Percentiles rank a stretch among this genome's conserved stretches.
Evolutionary conservation across 495 filamentous ascomycete species (phyloP).

Genomic region (Chaetomidium leptoderma): DNA sequence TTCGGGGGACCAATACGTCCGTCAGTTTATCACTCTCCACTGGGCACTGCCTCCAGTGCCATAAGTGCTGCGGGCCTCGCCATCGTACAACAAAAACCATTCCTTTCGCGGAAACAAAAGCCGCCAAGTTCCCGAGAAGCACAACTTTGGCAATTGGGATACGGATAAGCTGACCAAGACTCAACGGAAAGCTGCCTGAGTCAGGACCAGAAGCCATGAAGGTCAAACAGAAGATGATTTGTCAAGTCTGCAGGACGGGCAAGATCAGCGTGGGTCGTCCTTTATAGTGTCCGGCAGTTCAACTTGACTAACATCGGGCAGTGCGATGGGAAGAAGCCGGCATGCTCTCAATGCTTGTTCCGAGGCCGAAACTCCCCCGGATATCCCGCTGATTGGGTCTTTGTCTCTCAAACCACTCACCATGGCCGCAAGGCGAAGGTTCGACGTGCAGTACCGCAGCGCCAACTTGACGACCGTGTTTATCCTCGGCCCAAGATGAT

Average conservation of each 20-base stretch:
- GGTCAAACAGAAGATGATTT: constrained; percentile 21
- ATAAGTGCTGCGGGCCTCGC: too few relatives aligned
- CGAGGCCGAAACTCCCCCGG: constrained; percentile 23
- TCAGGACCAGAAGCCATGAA: constrained; percentile 17
- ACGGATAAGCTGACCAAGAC: neutral
- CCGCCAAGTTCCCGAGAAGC: constrained; percentile 12
- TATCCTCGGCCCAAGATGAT: constrained; percentile 18
- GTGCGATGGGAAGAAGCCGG: constrained; percentile 26
- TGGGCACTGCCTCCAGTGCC: too few relatives aligned
- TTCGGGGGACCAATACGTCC: too few relatives aligned
- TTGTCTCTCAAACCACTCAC: constrained; percentile 19
- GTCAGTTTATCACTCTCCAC: too few relatives aligned
- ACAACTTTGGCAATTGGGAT: too few relatives aligned
- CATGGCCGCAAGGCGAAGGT: neutral
- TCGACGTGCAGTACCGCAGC: neutral
- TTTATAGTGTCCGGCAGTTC: neutral
- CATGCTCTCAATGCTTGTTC: constrained; percentile 22
- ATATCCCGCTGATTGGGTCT: constrained; percentile 24
- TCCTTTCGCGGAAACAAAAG: constrained; percentile 7
- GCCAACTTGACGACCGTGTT: neutral
- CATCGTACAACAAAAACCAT: neutral
- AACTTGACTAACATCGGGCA: constrained; percentile 5
- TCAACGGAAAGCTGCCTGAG: neutral
- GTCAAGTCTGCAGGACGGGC: constrained; percentile 21
- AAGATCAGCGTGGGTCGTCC: constrained; percentile 24